A percentile compares a stretch with the other conserved stretches of the same genome.
Conservation (phyloP, 192 early-diverging fungal genomes). For the Coemansia sp. region DNA sequence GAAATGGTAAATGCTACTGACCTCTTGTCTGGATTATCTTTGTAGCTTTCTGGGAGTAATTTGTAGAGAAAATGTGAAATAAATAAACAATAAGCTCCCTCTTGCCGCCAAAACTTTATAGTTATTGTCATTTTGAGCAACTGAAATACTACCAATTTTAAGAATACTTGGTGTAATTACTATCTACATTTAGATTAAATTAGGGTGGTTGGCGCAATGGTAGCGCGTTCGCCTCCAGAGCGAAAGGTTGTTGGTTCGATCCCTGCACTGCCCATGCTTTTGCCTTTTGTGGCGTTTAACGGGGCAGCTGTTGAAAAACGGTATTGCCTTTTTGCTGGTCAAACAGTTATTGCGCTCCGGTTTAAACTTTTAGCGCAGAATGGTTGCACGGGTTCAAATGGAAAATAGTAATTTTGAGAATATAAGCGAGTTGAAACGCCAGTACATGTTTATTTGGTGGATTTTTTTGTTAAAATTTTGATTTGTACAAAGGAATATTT, state of each 20-base stretch:
- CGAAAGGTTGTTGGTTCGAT: slow-evolving; percentile 51
- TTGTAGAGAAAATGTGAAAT: background rate
- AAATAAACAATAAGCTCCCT: too few relatives aligned
- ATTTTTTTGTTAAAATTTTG: background rate
- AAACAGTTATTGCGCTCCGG: background rate
- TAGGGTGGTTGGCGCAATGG: slow-evolving; percentile 41
- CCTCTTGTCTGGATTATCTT: slow-evolving; percentile 23
- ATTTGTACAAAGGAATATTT: background rate
- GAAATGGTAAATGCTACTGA: slow-evolving; percentile 43
- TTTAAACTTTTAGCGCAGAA: slow-evolving; percentile 3
- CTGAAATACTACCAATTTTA: too few relatives aligned
- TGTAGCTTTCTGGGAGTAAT: slow-evolving; percentile 4
- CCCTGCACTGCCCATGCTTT: slow-evolving; percentile 31
- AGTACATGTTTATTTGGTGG: background rate
- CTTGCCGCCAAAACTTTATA: too few relatives aligned
- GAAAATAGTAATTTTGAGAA: background rate
- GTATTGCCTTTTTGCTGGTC: background rate
- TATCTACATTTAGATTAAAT: too few relatives aligned
- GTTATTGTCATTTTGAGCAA: too few relatives aligned
- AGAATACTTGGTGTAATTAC: too few relatives aligned
- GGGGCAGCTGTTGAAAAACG: background rate
- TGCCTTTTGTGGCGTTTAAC: background rate
- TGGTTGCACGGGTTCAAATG: slow-evolving; percentile 5
- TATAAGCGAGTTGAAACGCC: background rate
- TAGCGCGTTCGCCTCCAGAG: slow-evolving; percentile 51